Evolutionary conservation across 2,329 filamentous ascomycete species (phyloP).

Genomic region (Bimuria novae-zelandiae): DNA sequence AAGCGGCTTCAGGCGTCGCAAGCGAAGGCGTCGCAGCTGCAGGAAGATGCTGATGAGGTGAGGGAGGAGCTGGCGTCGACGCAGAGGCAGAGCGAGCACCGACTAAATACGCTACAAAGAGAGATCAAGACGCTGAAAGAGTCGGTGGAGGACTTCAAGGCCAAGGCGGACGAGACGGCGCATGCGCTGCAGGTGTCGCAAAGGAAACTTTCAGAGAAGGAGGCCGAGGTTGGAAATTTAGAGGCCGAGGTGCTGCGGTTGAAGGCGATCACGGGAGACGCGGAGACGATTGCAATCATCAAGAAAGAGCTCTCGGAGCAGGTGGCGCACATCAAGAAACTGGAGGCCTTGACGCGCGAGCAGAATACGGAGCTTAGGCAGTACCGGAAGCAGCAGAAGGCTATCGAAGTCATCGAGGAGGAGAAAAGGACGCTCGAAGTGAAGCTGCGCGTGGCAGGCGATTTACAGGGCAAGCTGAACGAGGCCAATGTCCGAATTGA

Average conservation of each 20-base stretch:
- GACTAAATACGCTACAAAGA: slow-evolving; percentile 64
- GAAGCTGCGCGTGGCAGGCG: slow-evolving; percentile 74
- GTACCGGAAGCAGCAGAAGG: slow-evolving; percentile 78
- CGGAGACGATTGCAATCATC: slow-evolving; percentile 82
- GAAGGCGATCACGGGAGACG: slow-evolving; percentile 85
- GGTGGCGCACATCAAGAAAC: slow-evolving; percentile 82
- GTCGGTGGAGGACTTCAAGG: slow-evolving; percentile 63
- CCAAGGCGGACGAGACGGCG: slow-evolving; percentile 62
- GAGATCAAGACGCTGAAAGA: slow-evolving; percentile 63
- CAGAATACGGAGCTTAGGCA: slow-evolving; percentile 80
- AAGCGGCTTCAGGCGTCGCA: slow-evolving; percentile 60
- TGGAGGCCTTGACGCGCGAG: slow-evolving; percentile 81
- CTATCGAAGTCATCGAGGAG: slow-evolving; percentile 92
- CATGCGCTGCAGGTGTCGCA: slow-evolving; percentile 65
- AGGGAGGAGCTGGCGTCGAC: slow-evolving; percentile 74
- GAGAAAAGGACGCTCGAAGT: slow-evolving; percentile 85
- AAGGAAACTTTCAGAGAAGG: slow-evolving; percentile 68
- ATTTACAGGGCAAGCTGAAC: slow-evolving; percentile 74
- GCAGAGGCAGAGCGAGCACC: slow-evolving; percentile 67
- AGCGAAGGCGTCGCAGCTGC: slow-evolving; percentile 72
- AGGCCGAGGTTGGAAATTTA: slow-evolving; percentile 71
- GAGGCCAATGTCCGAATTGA: slow-evolving; percentile 84
- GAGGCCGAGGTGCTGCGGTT: slow-evolving; percentile 83
- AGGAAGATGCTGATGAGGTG: slow-evolving; percentile 83
- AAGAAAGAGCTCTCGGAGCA: slow-evolving; percentile 89